Evolutionary conservation across 1,284 basidiomycete genomes (phyloP), one percentile per base, ranked within the genome.

Genomic region (Ceratobasidium sp.): DNA sequence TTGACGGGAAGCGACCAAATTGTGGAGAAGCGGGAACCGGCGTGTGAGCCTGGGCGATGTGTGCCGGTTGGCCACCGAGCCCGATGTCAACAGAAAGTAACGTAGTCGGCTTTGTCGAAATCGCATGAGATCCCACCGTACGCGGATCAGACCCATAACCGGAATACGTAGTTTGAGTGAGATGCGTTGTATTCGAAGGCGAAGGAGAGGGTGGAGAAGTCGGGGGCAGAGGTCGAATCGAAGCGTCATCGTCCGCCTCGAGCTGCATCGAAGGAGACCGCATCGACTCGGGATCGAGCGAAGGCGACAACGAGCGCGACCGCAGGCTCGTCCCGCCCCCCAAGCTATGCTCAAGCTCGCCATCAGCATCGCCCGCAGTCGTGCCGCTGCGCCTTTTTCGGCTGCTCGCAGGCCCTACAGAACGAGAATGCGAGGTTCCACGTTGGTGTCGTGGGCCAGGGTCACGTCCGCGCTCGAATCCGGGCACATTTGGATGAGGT

Each of bases 51-150:
- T 96, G 92, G 3, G 95, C 95, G 76, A 97, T 98, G 81, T 95
- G 95, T 8, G 90, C 95, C 83, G 94, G 89, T 25, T 75, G 72
- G 6, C 72, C 72, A 42, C 64, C 88, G 6, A 87, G 85, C 49
- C 86, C 86, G 18, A 94, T 81, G 77, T 98, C 95, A 74, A 96
- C 87, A 76, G 92, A 95, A 53, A 97, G 85, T 30, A 97, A 81
- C 0, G 96, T 98, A 1, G 96, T 98, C 1, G 95, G 96, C 80
- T 98, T 98, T 5, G 96, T 98, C 78, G 92, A 94, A 25, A 92
- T 87, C 77, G 91, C 89, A 78, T 90, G 92, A 84, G 82, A 92
- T 91, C 4, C 74, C 60, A 73, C 72, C 4, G 91, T 92, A 63
- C 88, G 86, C n/a, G 89, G 85, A 78, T 92, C 71, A 42, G 75